Percentiles rank a stretch among this genome's conserved stretches.
Evolutionary conservation across 1,284 basidiomycete species (phyloP).

Genomic region (Apiotrichum domesticum): DNA sequence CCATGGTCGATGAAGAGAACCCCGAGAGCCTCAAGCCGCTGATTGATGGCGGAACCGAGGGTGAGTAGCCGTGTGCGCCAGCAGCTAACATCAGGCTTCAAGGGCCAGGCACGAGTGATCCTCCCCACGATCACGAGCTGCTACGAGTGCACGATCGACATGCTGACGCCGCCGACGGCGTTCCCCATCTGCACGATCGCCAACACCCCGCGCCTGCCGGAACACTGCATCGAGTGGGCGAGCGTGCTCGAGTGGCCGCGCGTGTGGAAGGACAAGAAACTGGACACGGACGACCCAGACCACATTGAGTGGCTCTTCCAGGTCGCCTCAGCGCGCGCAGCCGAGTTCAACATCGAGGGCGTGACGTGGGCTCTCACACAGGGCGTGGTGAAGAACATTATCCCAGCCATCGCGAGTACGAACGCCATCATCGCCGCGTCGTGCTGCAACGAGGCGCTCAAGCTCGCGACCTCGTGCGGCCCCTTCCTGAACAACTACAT

Average conservation of each 20-base stretch:
- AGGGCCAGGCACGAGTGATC: constrained; percentile 96
- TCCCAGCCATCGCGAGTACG: constrained; percentile 94
- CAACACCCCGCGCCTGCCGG: constrained; percentile 94
- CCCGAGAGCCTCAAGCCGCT: constrained; percentile 94
- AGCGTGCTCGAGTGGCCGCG: constrained; percentile 98
- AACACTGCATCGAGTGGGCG: constrained; percentile 99
- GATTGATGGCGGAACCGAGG: constrained; percentile 98
- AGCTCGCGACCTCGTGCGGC: constrained; percentile 91
- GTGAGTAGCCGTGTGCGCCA: constrained; percentile 46
- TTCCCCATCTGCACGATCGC: constrained; percentile 99
- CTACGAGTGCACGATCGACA: constrained; percentile 97
- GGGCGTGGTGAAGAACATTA: constrained; percentile 99
- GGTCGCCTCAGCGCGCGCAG: constrained; percentile 70
- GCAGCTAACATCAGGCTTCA: constrained; percentile 65
- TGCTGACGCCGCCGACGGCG: constrained; percentile 93
- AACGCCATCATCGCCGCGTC: constrained; percentile 95
- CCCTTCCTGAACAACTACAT: constrained; percentile 97
- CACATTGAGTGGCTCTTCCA: constrained; percentile 92
- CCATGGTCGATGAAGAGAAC: constrained; percentile 82
- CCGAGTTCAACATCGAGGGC: constrained; percentile 91
- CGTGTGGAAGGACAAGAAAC: constrained; percentile 82
- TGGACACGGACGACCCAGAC: constrained; percentile 94
- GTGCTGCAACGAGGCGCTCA: constrained; percentile 99
- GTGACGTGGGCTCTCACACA: constrained; percentile 97
- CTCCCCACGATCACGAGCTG: constrained; percentile 92